Base-by-base conservation (phyloP, 108 stramenopile species). In the Mediolabrus comicus region DNA sequence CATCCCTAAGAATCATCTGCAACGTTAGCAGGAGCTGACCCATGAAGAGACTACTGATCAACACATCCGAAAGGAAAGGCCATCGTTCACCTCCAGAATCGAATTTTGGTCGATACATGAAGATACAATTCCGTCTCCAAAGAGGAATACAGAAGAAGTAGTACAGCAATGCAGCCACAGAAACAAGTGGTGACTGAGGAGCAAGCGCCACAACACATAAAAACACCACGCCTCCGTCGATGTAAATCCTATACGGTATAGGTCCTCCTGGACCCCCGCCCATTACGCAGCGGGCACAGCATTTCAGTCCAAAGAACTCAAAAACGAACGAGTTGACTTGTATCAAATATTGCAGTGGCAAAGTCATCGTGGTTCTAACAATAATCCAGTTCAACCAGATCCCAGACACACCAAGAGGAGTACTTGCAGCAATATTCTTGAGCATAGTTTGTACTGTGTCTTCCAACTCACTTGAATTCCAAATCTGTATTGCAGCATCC, bases 341-440 rank as follows among this genome's bases (percentile, higher is more conserved):
- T 10, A 95, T 71, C 56, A 95, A 57, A 58, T 95, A 95, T 29
- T 91, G 83, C 53, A 87, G 62, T 8, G 94, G 91, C 38, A 91
- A 29, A 25, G 77, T 74, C 78, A 81, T 79, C 25, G 76, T 84
- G 12, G 82, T 67, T 57, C 91, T 67, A 17, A 91, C 65, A 51
- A 92, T 88, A n/a, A 92, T 90, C 94, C 94, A 95, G 75, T 95
- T 95, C 17, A 92, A 64, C 94, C 94, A 95, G 12, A 79, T 81
- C 3, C 88, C 88, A 39, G 87, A 81, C 13, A 67, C 74, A 11
- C 54, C 62, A 5, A 87, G 70, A 17, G 94, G 94, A 31, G 92
- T 85, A n/a, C 69, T 57, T 26, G 46, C 39, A 4, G 94, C 91
- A 36, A 91, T 84, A 6, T 69, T 59, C 32, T 53, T 65, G 12